These are phyloP conservation scores for Monilinia vaccinii-corymbosi DNA, from an alignment of 2,329 filamentous ascomycete genomes.

Conservation along the genomic window DNA sequence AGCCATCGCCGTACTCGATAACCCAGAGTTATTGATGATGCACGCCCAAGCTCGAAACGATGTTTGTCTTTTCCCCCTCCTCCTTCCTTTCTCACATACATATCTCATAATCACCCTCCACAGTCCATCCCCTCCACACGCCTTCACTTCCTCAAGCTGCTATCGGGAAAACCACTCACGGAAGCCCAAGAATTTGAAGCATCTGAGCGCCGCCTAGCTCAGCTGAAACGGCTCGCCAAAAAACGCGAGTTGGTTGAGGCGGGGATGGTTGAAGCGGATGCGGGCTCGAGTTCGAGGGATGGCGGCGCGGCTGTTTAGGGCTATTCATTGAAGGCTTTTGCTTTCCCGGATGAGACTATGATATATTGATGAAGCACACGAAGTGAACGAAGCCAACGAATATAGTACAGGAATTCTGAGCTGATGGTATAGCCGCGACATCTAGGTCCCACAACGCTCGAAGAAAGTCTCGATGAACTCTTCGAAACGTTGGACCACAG, in stretches of 20 bases:
- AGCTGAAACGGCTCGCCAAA: not conserved
- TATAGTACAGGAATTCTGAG: not conserved
- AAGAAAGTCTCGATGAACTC: not conserved
- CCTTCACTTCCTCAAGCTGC: slow-evolving; percentile 44
- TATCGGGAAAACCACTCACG: not conserved
- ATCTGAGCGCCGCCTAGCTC: not conserved
- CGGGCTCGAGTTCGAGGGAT: not conserved
- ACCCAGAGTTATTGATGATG: slow-evolving; percentile 50
- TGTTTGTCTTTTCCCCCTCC: slow-evolving; percentile 33
- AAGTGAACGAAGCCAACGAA: not conserved
- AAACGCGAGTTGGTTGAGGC: slow-evolving; percentile 2
- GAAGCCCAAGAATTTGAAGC: not conserved
- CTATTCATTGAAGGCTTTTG: not conserved
- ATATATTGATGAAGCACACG: not conserved
- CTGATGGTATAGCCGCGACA: not conserved
- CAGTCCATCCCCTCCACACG: slow-evolving; percentile 49
- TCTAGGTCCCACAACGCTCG: not conserved
- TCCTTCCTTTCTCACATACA: not conserved
- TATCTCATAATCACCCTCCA: not conserved
- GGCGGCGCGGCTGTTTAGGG: not conserved
- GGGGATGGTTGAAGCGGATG: not conserved
- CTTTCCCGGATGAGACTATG: not conserved
- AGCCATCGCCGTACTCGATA: slow-evolving; percentile 46
- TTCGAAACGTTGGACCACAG: not conserved
- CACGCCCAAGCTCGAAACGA: slow-evolving; percentile 45